Evolutionary conservation across 1,284 basidiomycete genomes (phyloP).

Genomic region (Violaceomyces palustris): DNA sequence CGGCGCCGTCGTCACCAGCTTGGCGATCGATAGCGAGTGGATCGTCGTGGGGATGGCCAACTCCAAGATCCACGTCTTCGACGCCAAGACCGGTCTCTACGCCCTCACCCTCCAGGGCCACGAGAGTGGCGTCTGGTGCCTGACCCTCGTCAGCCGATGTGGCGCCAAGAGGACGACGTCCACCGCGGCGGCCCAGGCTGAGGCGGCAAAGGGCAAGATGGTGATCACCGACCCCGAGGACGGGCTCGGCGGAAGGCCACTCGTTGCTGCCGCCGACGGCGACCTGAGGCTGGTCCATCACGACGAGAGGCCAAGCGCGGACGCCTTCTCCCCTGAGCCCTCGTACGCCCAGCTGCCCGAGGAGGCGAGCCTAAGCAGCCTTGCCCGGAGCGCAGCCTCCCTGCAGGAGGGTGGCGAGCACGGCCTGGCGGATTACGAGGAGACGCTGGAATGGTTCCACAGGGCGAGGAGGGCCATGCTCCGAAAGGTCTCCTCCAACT

Average conservation of each 20-base stretch:
- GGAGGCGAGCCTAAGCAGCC: background rate
- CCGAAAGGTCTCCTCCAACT: too few relatives aligned
- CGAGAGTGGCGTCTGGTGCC: conserved; percentile 84
- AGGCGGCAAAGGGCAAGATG: conserved; percentile 24
- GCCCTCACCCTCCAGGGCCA: conserved; percentile 77
- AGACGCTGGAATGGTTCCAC: conserved; percentile 39
- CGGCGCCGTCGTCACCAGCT: conserved; percentile 72
- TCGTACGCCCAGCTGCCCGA: conserved; percentile 6
- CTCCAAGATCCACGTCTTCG: conserved; percentile 80
- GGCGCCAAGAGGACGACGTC: conserved; percentile 1
- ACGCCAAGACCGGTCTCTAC: conserved; percentile 71
- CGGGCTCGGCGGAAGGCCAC: conserved; percentile 27
- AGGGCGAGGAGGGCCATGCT: conserved; percentile 23
- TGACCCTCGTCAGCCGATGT: conserved; percentile 62
- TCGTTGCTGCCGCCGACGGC: conserved; percentile 25
- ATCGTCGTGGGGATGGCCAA: conserved; percentile 87
- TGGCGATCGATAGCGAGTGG: conserved; percentile 78
- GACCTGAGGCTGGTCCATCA: conserved; percentile 34
- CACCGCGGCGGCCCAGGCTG: conserved; percentile 1
- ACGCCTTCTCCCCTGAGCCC: conserved; percentile 6
- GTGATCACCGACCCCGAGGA: conserved; percentile 29
- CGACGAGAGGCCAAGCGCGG: conserved; percentile 27
- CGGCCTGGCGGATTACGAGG: conserved; percentile 6
- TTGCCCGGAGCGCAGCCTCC: background rate
- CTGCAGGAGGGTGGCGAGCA: too few relatives aligned